Evolutionary conservation across 2,329 filamentous ascomycete species (phyloP).

Genomic region (Didymella pomorum): DNA sequence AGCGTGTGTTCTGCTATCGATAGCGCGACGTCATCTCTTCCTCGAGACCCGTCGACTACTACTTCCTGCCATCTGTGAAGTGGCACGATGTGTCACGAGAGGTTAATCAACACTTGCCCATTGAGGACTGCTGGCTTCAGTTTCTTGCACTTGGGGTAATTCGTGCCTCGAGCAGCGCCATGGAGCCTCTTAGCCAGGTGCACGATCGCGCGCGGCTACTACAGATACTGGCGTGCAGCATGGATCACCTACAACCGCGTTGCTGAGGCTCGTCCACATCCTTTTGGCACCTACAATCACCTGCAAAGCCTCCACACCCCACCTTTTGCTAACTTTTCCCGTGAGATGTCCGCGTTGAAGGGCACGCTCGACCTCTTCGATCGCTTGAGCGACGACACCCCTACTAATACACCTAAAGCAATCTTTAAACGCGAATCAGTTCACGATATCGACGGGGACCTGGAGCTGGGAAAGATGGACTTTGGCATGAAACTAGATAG

Average conservation of each 20-base stretch:
- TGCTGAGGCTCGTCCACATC: neutral
- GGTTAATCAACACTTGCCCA: neutral
- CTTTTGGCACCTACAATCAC: neutral
- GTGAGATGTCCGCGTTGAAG: neutral
- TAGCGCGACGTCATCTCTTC: slow-evolving; percentile 12
- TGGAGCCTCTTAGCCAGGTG: neutral
- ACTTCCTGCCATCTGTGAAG: neutral
- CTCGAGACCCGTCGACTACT: neutral
- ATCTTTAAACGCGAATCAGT: neutral
- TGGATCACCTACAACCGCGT: neutral
- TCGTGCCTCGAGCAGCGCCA: neutral
- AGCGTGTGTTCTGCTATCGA: neutral
- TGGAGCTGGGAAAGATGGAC: neutral
- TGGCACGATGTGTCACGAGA: neutral
- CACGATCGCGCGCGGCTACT: neutral
- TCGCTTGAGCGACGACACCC: too few relatives aligned
- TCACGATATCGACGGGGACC: neutral
- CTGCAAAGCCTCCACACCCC: neutral
- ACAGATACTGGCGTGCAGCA: neutral
- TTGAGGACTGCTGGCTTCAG: neutral
- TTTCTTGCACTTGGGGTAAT: neutral
- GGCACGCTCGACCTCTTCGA: neutral
- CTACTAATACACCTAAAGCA: neutral
- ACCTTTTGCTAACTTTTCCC: neutral
- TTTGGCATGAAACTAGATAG: neutral